These are phyloP conservation scores for Simplicillium sp. DNA, from an alignment of 2,329 filamentous ascomycete genomes.

Conservation along the genomic window DNA sequence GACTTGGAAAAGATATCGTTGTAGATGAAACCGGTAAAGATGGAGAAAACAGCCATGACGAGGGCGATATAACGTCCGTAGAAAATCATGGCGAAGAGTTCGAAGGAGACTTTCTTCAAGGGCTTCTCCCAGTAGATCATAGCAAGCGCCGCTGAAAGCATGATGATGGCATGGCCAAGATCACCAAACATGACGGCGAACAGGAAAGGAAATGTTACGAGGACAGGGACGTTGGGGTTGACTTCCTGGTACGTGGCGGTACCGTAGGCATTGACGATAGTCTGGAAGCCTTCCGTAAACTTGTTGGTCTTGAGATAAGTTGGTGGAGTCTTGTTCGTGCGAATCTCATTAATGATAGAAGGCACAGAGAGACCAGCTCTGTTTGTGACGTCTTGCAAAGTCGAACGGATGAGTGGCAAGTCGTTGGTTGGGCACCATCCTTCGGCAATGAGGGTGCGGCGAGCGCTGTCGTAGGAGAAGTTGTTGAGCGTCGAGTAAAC, in stretches of 20 bases:
- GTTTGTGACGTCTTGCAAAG: constrained; percentile 93
- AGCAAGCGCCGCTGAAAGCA: constrained; percentile 70
- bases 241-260: constrained; percentile 96
- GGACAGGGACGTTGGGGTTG: constrained; percentile 89
- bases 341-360: constrained; percentile 96
- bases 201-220: constrained; percentile 97
- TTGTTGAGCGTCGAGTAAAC: constrained; percentile 92
- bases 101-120: constrained; percentile 84
- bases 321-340: constrained; percentile 92
- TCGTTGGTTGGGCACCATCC: constrained; percentile 95
- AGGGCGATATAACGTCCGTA: constrained; percentile 98
- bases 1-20: constrained; percentile 96
- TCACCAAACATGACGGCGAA: constrained; percentile 99
- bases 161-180: constrained; percentile 85
- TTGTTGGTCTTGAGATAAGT: constrained; percentile 98
- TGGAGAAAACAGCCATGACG: constrained; percentile 94
- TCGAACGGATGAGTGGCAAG: constrained; percentile 79
- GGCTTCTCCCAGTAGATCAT: constrained; percentile 98
- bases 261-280: constrained; percentile 97
- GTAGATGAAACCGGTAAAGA: constrained; percentile 96
- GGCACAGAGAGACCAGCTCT: constrained; percentile 92
- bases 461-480: constrained; percentile 92
- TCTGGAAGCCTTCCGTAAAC: constrained; percentile 96
- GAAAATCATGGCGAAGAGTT: constrained; percentile 96
- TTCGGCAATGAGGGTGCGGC: constrained; percentile 94